These are phyloP conservation scores for Vicia faba DNA, from an alignment of 306 rosid genomes.

Conservation along the genomic window DNA sequence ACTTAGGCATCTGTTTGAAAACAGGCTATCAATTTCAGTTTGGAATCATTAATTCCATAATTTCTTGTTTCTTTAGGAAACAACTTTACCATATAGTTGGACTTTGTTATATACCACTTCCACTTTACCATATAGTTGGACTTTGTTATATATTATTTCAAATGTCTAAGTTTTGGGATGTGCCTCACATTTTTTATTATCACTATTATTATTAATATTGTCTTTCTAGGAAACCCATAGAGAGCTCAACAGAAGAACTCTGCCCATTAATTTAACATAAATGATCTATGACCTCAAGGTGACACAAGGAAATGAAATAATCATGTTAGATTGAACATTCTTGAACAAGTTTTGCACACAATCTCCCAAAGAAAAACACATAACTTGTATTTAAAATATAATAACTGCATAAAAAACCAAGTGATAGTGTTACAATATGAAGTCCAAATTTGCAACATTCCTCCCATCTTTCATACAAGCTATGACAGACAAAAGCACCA, in stretches of 20 bases:
- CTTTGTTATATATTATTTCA: too few species aligned
- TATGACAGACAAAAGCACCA: too few species aligned
- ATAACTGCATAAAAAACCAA: conserved; percentile 25
- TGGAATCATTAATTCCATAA: conserved; percentile 22
- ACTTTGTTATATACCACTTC: background rate
- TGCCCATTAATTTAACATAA: conserved; percentile 26
- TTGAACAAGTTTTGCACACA: conserved; percentile 7
- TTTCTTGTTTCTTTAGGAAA: conserved; percentile 10
- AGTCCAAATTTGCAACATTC: too few species aligned
- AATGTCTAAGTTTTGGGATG: too few species aligned
- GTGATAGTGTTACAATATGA: background rate
- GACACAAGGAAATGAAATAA: conserved; percentile 10
- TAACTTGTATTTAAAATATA: conserved; percentile 9
- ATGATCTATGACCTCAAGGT: conserved; percentile 24
- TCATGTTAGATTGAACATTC: conserved; percentile 25
- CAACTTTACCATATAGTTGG: background rate
- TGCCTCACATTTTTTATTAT: too few species aligned
- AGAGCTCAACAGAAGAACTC: too few species aligned
- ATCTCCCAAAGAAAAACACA: conserved; percentile 26
- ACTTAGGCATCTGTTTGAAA: conserved; percentile 3
- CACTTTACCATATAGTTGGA: too few species aligned
- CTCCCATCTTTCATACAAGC: too few species aligned
- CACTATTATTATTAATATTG: too few species aligned
- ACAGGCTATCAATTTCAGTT: conserved; percentile 23
- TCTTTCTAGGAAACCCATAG: too few species aligned